phyloP scores from a whole-genome alignment of 441 rosid genomes.

The Eugenia klotzschiana region DNA sequence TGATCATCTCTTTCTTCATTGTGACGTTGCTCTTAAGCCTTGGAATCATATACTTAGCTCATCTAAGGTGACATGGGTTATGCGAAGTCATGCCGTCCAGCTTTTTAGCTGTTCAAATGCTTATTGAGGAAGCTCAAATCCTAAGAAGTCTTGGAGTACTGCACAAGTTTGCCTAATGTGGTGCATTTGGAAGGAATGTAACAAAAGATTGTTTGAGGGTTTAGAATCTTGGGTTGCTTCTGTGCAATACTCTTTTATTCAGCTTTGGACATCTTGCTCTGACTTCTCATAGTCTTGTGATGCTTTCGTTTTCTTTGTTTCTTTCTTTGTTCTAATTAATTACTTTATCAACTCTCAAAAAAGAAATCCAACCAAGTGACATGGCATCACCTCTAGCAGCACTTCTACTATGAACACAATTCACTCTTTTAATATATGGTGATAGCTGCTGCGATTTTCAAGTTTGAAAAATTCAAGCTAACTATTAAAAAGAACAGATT shows the following conservation, averaged over 20 bases:
- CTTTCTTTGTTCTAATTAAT: not conserved
- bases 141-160: not conserved
- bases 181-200: not conserved
- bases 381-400: not conserved
- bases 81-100: not conserved
- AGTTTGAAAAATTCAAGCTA: not conserved
- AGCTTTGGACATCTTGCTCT: not conserved
- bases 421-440: not conserved
- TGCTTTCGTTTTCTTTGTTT: not conserved
- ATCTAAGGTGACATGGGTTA: not conserved
- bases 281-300: not conserved
- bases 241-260: not conserved
- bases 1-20: not conserved
- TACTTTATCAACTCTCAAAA: not conserved
- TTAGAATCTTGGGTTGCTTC: not conserved
- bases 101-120: not conserved
- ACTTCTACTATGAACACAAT: not conserved
- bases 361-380: not conserved
- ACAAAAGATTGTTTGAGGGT: not conserved
- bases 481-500: not conserved
- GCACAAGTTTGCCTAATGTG: not conserved
- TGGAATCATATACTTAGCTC: not conserved
- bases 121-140: not conserved
- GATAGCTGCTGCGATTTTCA: not conserved
- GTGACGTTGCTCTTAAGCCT: not conserved